Conservation (phyloP, 768 basidiomycete species). For the Cystofilobasidium macerans region DNA sequence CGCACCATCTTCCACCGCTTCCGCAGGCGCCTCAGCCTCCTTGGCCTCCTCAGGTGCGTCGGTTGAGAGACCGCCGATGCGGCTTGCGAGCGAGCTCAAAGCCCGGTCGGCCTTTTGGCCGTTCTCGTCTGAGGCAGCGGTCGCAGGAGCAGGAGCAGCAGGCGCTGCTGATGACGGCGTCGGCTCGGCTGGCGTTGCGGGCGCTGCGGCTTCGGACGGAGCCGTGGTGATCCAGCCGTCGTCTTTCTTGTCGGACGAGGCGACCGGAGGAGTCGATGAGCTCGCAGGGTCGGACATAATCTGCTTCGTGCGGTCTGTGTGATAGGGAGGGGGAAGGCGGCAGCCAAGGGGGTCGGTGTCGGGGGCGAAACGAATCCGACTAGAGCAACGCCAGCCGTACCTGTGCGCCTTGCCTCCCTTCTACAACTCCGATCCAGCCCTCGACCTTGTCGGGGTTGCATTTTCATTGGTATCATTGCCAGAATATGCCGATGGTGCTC, state of each 20-base stretch:
- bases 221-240: conserved; percentile 18
- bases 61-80: conserved; percentile 18
- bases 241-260: background rate
- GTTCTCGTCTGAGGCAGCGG: background rate
- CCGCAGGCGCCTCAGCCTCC: background rate
- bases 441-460: too few relatives aligned
- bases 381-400: too few relatives aligned
- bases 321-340: background rate
- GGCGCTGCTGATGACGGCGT: background rate
- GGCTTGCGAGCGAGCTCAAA: conserved; percentile 21
- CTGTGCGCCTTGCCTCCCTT: too few relatives aligned
- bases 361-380: background rate
- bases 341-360: background rate
- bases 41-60: conserved; percentile 9
- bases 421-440: too few relatives aligned
- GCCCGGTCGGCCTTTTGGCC: conserved; percentile 10
- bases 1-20: conserved; percentile 1
- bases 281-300: too few relatives aligned
- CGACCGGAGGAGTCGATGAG: background rate
- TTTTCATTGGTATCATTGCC: too few relatives aligned
- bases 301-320: background rate
- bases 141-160: background rate
- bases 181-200: background rate
- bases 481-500: too few relatives aligned
- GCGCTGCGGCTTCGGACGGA: background rate